Percentiles rank a stretch among this genome's conserved stretches.
Conservation (phyloP, 805 yeast species). For the Saturnispora gosingensis region DNA sequence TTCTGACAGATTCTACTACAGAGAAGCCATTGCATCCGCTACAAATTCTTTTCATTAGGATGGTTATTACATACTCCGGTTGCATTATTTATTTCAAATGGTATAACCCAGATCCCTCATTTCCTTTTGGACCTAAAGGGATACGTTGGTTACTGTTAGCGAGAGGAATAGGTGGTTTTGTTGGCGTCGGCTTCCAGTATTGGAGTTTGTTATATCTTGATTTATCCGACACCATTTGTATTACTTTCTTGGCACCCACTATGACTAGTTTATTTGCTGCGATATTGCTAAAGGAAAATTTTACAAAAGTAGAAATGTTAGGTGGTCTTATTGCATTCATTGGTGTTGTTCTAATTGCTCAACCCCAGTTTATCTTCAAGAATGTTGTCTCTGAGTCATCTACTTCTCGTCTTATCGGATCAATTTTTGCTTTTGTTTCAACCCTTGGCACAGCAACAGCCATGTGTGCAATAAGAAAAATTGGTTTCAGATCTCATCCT, state of each 20-base stretch:
- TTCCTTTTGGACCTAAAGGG: conserved; percentile 61
- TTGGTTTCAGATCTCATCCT: conserved; percentile 76
- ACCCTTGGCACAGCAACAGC: conserved; percentile 63
- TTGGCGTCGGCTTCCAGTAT: conserved; percentile 76
- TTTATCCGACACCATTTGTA: conserved; percentile 72
- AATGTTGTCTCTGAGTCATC: not conserved
- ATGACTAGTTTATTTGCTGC: conserved; percentile 70
- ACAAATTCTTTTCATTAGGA: conserved; percentile 69
- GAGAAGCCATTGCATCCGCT: conserved; percentile 60
- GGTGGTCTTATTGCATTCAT: conserved; percentile 60
- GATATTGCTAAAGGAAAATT: conserved; percentile 53
- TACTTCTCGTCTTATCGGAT: conserved; percentile 45
- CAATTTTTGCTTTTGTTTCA: conserved; percentile 54
- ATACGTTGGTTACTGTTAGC: conserved; percentile 30
- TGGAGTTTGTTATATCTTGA: conserved; percentile 64
- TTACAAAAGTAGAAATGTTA: conserved; percentile 54
- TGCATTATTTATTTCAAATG: conserved; percentile 47
- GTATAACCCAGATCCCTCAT: conserved; percentile 38
- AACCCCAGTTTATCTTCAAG: conserved; percentile 68
- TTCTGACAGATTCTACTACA: conserved; percentile 56
- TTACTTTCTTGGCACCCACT: conserved; percentile 70
- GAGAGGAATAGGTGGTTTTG: conserved; percentile 67
- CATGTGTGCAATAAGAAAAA: conserved; percentile 59
- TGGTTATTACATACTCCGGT: conserved; percentile 58
- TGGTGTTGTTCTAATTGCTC: conserved; percentile 76